These are phyloP conservation scores for Neostapfia colusana DNA, from an alignment of 176 grass and related monocot genomes.

Conservation along the genomic window DNA sequence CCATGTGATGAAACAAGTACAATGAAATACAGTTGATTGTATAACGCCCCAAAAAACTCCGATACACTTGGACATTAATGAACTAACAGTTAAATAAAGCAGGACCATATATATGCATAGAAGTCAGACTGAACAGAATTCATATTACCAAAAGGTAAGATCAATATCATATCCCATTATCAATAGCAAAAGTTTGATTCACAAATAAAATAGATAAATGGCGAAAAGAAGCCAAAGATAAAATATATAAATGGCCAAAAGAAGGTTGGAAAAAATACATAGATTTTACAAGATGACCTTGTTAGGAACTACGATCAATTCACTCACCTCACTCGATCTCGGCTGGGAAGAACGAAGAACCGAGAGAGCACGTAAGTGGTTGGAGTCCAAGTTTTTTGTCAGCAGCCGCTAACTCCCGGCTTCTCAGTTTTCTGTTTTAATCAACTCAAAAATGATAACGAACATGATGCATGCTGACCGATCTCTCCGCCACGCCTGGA, in stretches of 20 bases:
- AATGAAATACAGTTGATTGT: conserved; percentile 18
- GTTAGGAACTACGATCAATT: no score
- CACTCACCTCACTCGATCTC: no score
- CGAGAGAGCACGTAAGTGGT: no score
- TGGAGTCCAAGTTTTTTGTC: no score
- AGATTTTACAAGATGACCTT: no score
- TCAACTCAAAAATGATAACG: no score
- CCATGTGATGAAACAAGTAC: conserved; percentile 41
- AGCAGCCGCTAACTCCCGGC: no score
- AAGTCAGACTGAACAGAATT: conserved; percentile 18
- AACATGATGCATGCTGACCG: no score
- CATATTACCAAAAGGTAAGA: conserved; percentile 10
- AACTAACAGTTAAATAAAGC: conserved; percentile 15
- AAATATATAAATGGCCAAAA: background rate
- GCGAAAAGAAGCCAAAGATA: background rate
- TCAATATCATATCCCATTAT: background rate
- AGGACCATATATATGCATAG: background rate
- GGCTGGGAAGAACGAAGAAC: no score
- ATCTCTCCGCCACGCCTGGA: no score
- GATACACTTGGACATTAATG: conserved; percentile 15
- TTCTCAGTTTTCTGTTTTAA: no score
- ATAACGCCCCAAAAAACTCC: conserved; percentile 25
- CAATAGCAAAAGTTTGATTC: background rate
- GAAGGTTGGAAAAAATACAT: background rate
- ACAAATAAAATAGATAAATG: background rate